A percentile compares a stretch with the other conserved stretches of the same genome.
Evolutionary conservation across 306 rosid genomes (phyloP).

Genomic region (Citrullus mucosospermus): DNA sequence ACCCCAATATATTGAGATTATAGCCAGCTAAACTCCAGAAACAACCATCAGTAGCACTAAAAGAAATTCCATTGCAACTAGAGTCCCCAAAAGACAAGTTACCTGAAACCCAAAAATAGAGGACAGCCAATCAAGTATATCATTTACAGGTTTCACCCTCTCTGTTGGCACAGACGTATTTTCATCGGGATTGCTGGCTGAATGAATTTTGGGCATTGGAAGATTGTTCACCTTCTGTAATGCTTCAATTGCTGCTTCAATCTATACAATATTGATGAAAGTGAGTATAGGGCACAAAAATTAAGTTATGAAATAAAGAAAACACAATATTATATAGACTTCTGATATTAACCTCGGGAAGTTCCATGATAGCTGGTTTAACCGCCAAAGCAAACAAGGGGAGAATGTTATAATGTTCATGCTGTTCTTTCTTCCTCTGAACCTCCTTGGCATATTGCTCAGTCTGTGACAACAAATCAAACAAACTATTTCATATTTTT

Average conservation of each 20-base stretch:
- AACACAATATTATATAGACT: neutral
- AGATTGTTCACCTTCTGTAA: conserved; percentile 50
- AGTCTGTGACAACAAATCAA: conserved; percentile 39
- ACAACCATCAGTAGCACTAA: neutral
- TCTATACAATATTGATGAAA: conserved; percentile 27
- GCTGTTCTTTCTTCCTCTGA: conserved; percentile 43
- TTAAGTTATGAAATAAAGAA: neutral
- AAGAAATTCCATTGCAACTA: neutral
- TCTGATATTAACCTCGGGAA: conserved; percentile 55
- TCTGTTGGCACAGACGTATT: conserved; percentile 27
- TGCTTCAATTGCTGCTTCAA: conserved; percentile 65
- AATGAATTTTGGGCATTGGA: conserved; percentile 53
- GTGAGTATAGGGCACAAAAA: neutral
- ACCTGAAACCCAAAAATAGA: conserved; percentile 91
- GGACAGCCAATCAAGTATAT: conserved; percentile 86
- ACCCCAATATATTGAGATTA: neutral
- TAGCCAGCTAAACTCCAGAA: neutral
- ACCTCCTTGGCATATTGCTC: conserved; percentile 53
- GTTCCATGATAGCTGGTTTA: conserved; percentile 80
- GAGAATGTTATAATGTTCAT: conserved; percentile 74
- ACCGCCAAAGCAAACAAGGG: conserved; percentile 76
- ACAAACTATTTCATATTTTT: conserved; percentile 2
- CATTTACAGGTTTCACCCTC: conserved; percentile 52
- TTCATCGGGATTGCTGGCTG: conserved; percentile 19
- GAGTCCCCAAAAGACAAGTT: conserved; percentile 8